Percentiles rank a stretch among this genome's conserved stretches.
These are phyloP conservation scores for Pseudozyma hubeiensis DNA, from an alignment of 1,284 basidiomycete genomes.

Conservation along the genomic window DNA sequence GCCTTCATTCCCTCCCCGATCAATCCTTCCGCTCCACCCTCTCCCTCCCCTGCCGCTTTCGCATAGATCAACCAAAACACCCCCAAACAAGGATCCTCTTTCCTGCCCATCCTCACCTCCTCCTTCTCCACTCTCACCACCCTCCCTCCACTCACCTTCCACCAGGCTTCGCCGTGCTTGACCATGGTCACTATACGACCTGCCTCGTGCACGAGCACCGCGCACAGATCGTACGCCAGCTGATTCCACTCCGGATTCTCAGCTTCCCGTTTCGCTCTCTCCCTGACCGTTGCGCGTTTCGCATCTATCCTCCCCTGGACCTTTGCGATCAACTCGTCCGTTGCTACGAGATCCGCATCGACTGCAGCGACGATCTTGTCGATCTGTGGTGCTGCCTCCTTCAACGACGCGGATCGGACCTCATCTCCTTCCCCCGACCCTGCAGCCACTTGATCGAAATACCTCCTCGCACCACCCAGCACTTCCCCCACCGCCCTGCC, in stretches of 20 bases:
- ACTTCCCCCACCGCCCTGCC: constrained; percentile 20
- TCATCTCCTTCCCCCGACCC: constrained; percentile 9
- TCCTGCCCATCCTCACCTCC: constrained; percentile 33
- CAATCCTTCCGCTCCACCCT: constrained; percentile 6
- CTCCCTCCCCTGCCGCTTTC: constrained; percentile 1
- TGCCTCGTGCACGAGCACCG: constrained; percentile 37
- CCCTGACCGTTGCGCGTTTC: constrained; percentile 23
- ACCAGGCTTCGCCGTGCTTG: constrained; percentile 42
- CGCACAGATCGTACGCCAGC: constrained; percentile 39
- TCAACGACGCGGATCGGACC: constrained; percentile 21
- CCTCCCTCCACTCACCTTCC: constrained; percentile 23
- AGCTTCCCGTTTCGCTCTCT: constrained; percentile 32
- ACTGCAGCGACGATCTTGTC: constrained; percentile 24
- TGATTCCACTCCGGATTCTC: constrained; percentile 40
- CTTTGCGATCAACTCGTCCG: constrained; percentile 28
- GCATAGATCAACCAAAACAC: constrained; percentile 49
- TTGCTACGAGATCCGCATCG: constrained; percentile 23
- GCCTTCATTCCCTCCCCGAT: constrained; percentile 23
- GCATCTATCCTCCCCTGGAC: constrained; percentile 25
- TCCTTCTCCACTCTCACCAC: constrained; percentile 14
- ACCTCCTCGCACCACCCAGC: constrained; percentile 28
- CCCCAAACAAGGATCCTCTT: constrained; percentile 16
- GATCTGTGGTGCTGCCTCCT: constrained; percentile 38
- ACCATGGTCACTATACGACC: constrained; percentile 14
- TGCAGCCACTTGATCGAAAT: constrained; percentile 37